Evolutionary conservation across 768 basidiomycete genomes (phyloP), one percentile per base, ranked within the genome.

Genomic region (Lactarius quietus): DNA sequence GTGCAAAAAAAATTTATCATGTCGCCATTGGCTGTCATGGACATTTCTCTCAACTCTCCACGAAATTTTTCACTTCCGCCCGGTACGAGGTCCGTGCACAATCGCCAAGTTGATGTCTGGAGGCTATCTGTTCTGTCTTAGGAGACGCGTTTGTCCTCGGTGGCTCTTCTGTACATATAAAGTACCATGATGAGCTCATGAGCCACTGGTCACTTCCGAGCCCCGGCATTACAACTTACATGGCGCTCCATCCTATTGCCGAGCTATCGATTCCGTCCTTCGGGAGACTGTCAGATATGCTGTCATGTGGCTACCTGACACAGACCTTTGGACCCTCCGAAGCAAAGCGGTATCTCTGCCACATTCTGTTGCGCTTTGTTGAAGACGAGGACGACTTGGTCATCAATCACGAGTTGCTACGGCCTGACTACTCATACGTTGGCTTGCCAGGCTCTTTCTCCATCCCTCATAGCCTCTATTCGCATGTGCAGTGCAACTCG

Each of bases 371-470:
- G 20, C 26, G 57, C 26, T 66, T 43, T 26, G 41, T 59, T 1
- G 65, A 66, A 9, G 65, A 66, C 8, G 31, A 53, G 17, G 65
- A 66, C 4, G 65, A 66, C 35, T 26, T 66, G 51, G 57, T 66
- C n/a, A 28, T 62, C 51, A 57, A 7, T 31, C 61, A 62, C 9
- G 57, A 62, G 17, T 23, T 66, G 1, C 57, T 66, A 17, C 51
- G 61, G 10, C 65, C 65, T 3, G 61, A 66, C 3, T 31, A 54
- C 14, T 66, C 65, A 31, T 66, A 66, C 29, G 38, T 41, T 15
- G 65, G 65, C 31, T 43, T 66, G 52, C 65, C 65, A 8, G 31
- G 54, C 18, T 62, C 65, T 33, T 66, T 62, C 29, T 62, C 65
- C 20, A 55, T 66, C 17, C 18, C 61, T 23, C 43, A 66, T 12